Evolutionary conservation across 371 early-diverging fungal species (phyloP).

Genomic region (Mucor sp.): DNA sequence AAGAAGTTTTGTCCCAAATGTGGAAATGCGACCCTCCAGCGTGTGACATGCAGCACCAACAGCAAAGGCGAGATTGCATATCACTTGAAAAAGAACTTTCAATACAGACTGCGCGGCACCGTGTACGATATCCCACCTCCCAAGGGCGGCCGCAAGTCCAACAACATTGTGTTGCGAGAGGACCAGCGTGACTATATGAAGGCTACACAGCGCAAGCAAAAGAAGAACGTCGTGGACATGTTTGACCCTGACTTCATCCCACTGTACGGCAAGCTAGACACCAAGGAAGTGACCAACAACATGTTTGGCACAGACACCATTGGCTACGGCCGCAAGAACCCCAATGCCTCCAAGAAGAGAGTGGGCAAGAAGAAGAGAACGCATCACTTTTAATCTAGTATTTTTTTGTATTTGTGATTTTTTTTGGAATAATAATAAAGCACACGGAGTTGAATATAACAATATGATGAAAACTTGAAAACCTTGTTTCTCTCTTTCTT

Average conservation of each 20-base stretch:
- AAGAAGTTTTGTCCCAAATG: conserved; percentile 94
- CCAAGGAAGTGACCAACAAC: conserved; percentile 48
- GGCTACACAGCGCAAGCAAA: conserved; percentile 52
- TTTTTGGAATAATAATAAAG: too few relatives aligned
- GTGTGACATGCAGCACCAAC: conserved; percentile 83
- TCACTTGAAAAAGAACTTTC: conserved; percentile 89
- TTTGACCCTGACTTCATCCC: conserved; percentile 84
- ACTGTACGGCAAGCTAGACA: conserved; percentile 56
- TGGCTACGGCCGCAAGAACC: conserved; percentile 88
- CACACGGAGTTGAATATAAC: not conserved
- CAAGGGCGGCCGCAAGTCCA: conserved; percentile 77
- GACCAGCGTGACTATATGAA: conserved; percentile 88
- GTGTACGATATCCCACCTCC: conserved; percentile 87
- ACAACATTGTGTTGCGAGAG: conserved; percentile 87
- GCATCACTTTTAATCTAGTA: conserved; percentile 15
- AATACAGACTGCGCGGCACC: conserved; percentile 89
- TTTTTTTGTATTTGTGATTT: too few relatives aligned
- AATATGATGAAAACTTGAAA: not conserved
- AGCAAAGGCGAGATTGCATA: conserved; percentile 77
- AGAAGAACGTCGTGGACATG: conserved; percentile 62
- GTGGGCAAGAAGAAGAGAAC: conserved; percentile 54
- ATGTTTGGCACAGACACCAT: conserved; percentile 74
- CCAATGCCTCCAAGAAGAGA: conserved; percentile 71
- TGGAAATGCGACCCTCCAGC: conserved; percentile 86
- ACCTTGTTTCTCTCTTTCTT: not conserved